phyloP scores from a whole-genome alignment of 108 stramenopile species.

The Craspedostauros australis region DNA sequence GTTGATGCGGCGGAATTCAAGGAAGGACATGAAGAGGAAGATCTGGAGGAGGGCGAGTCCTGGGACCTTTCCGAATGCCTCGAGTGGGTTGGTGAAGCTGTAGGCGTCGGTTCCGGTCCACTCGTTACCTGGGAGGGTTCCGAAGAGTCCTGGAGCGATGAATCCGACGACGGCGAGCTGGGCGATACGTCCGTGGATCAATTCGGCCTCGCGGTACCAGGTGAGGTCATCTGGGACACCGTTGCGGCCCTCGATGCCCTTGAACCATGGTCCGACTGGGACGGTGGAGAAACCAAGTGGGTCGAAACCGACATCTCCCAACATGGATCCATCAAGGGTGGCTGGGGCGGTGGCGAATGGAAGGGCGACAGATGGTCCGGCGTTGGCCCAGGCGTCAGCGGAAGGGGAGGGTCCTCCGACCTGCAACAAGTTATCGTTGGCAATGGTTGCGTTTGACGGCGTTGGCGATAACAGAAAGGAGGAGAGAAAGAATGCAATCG shows the following conservation, averaged over 20 bases:
- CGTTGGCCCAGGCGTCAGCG: conserved; percentile 36
- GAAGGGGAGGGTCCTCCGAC: conserved; percentile 28
- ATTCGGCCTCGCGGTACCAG: conserved; percentile 96
- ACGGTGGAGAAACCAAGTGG: conserved; percentile 92
- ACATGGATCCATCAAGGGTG: conserved; percentile 85
- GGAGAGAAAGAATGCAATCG: neutral
- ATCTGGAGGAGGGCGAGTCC: conserved; percentile 82
- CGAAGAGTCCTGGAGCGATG: conserved; percentile 88
- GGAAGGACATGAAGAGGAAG: conserved; percentile 68
- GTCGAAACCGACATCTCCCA: conserved; percentile 96
- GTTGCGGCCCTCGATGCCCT: conserved; percentile 28
- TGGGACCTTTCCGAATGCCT: conserved; percentile 79
- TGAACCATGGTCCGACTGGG: conserved; percentile 55
- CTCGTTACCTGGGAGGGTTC: conserved; percentile 92
- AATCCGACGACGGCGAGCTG: conserved; percentile 95
- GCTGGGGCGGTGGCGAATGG: conserved; percentile 74
- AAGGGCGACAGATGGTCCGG: conserved; percentile 64
- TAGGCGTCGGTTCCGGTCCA: conserved; percentile 89
- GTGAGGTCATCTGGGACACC: conserved; percentile 53
- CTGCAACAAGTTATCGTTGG: conserved; percentile 11
- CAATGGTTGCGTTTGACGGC: neutral
- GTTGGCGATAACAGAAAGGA: too few species aligned
- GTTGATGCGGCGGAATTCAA: conserved; percentile 84
- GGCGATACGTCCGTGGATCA: conserved; percentile 96
- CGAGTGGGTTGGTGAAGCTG: conserved; percentile 89